These are phyloP conservation scores for Hypoxylon trugodes DNA, from an alignment of 495 filamentous ascomycete genomes.

Conservation along the genomic window DNA sequence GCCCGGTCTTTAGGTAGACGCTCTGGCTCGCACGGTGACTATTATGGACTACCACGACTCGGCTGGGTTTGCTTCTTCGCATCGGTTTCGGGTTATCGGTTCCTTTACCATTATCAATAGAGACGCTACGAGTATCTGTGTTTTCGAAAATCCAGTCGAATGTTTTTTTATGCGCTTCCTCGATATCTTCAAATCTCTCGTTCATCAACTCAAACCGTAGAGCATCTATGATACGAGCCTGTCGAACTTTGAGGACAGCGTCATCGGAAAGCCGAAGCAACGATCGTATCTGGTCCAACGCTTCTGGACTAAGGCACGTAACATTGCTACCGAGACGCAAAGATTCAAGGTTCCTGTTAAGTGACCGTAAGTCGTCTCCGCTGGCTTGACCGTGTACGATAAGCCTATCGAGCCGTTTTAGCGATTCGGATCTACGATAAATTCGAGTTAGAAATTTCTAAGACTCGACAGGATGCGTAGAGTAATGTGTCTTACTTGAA, in stretches of 20 bases:
- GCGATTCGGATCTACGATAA: constrained; percentile 11
- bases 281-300: constrained; percentile 22
- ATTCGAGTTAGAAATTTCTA: background rate
- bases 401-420: constrained; percentile 12
- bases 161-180: constrained; percentile 33
- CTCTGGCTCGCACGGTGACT: too few species aligned
- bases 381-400: constrained; percentile 17
- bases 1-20: too few species aligned
- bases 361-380: constrained; percentile 19
- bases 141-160: constrained; percentile 43
- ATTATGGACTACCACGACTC: too few species aligned
- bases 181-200: constrained; percentile 26
- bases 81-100: too few species aligned
- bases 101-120: too few species aligned
- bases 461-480: background rate
- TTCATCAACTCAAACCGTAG: constrained; percentile 38
- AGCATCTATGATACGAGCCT: constrained; percentile 20
- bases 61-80: too few species aligned
- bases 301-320: constrained; percentile 16
- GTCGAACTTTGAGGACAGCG: constrained; percentile 12
- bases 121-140: too few species aligned
- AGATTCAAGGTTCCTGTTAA: constrained; percentile 29
- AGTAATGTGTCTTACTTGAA: constrained; percentile 18
- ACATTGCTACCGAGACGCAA: constrained; percentile 28
- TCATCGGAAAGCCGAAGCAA: constrained; percentile 28